Evolutionary conservation across 2,329 filamentous ascomycete genomes (phyloP).

Genomic region (Ceratocystis ficicola): DNA sequence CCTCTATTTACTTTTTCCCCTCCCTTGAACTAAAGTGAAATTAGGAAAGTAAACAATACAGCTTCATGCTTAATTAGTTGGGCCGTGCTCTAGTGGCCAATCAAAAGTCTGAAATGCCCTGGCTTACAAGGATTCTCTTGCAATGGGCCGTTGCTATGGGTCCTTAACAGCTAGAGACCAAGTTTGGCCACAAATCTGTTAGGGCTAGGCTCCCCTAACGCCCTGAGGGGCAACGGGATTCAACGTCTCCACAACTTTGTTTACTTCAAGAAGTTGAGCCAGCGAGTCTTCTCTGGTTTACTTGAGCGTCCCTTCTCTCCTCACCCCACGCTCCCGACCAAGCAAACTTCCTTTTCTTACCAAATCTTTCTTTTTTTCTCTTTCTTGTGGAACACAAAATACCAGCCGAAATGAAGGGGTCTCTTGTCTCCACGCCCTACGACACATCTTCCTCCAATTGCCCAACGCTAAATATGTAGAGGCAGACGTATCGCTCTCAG

Average conservation of each 20-base stretch:
- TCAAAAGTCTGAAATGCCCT: not conserved
- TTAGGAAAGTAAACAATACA: conserved; percentile 19
- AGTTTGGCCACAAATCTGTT: not conserved
- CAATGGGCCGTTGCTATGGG: not conserved
- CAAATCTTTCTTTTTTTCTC: not conserved
- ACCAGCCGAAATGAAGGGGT: not conserved
- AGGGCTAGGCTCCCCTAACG: not conserved
- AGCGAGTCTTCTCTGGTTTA: not conserved
- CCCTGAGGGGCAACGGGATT: not conserved
- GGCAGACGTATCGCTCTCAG: not conserved
- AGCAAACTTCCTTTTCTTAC: too few species aligned
- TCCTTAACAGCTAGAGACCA: not conserved
- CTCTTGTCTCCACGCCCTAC: not conserved
- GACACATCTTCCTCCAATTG: not conserved
- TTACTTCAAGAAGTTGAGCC: not conserved
- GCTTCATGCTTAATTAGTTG: conserved; percentile 1
- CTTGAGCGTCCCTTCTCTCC: not conserved
- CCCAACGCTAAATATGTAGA: not conserved
- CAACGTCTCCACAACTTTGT: not conserved
- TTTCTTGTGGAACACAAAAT: conserved; percentile 2
- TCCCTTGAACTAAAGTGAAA: not conserved
- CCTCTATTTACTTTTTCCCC: conserved; percentile 7
- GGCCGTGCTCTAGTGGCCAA: not conserved
- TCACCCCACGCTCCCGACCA: not conserved
- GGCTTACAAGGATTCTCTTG: not conserved